Evolutionary conservation across 2,329 filamentous ascomycete genomes (phyloP).

Genomic region (Fusarium sp.): DNA sequence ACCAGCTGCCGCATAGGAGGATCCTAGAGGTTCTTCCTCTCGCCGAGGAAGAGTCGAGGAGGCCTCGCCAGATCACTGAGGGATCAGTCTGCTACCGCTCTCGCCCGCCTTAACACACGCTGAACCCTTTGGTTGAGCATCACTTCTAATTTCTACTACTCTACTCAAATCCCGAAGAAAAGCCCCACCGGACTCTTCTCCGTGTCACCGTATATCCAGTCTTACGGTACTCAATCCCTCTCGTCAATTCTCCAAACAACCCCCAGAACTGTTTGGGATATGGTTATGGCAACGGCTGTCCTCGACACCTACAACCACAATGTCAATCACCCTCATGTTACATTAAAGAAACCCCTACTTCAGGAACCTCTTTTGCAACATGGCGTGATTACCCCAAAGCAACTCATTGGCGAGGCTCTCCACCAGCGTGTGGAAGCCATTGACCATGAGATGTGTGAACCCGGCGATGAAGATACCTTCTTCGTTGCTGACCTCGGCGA

Average conservation of each 20-base stretch:
- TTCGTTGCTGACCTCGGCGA: conserved; percentile 98
- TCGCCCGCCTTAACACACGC: conserved; percentile 89
- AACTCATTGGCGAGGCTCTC: conserved; percentile 88
- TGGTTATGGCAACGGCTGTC: conserved; percentile 76
- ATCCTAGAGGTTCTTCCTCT: conserved; percentile 99
- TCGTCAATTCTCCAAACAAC: conserved; percentile 31
- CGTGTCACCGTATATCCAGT: conserved; percentile 1
- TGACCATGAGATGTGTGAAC: conserved; percentile 88
- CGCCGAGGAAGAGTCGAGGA: conserved; percentile 99
- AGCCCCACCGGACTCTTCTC: not conserved
- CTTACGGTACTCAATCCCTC: conserved; percentile 23
- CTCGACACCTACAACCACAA: conserved; percentile 68
- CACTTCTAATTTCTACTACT: conserved; percentile 18
- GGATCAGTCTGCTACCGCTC: conserved; percentile 94
- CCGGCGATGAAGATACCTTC: conserved; percentile 97
- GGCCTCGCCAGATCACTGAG: conserved; percentile 93
- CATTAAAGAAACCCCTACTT: conserved; percentile 61
- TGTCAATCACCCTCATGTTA: conserved; percentile 64
- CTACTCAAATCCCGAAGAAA: not conserved
- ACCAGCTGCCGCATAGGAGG: conserved; percentile 99
- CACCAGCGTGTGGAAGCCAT: conserved; percentile 87
- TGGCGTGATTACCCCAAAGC: conserved; percentile 71
- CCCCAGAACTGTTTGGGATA: conserved; percentile 63
- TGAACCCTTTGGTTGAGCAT: conserved; percentile 48
- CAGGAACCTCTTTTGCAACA: conserved; percentile 60